Percentiles rank a stretch among this genome's conserved stretches.
Evolutionary conservation across 2,329 filamentous ascomycete species (phyloP).

Genomic region (Aspergillus flavus): DNA sequence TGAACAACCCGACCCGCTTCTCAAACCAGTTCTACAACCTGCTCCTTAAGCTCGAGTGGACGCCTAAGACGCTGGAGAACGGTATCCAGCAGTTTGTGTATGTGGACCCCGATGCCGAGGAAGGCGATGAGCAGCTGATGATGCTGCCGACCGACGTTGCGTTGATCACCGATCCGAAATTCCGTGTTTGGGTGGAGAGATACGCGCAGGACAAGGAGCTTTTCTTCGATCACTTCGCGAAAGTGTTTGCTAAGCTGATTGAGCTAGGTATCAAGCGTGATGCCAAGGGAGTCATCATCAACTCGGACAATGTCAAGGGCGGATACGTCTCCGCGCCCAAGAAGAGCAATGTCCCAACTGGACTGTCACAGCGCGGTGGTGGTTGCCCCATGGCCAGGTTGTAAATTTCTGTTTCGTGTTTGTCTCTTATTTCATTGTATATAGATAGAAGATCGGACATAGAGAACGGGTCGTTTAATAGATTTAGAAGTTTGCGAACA

Average conservation of each 20-base stretch:
- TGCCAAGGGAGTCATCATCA: slow-evolving; percentile 54
- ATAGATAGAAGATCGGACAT: slow-evolving; percentile 8
- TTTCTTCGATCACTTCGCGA: slow-evolving; percentile 63
- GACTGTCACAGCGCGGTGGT: slow-evolving; percentile 21
- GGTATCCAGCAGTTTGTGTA: slow-evolving; percentile 62
- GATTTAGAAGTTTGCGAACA: slow-evolving; percentile 5
- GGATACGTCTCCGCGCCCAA: slow-evolving; percentile 61
- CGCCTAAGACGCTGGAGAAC: slow-evolving; percentile 55
- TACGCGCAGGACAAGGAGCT: slow-evolving; percentile 64
- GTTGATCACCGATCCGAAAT: slow-evolving; percentile 56
- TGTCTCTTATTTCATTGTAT: slow-evolving; percentile 13
- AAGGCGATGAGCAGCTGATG: slow-evolving; percentile 60
- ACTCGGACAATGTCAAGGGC: slow-evolving; percentile 60
- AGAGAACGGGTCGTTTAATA: slow-evolving; percentile 10
- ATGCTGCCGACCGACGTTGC: slow-evolving; percentile 68
- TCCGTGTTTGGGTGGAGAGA: slow-evolving; percentile 58
- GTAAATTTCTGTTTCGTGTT: slow-evolving; percentile 20
- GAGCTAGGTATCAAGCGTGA: slow-evolving; percentile 64
- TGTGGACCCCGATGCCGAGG: slow-evolving; percentile 57
- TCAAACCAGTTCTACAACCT: slow-evolving; percentile 61
- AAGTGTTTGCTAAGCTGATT: slow-evolving; percentile 62
- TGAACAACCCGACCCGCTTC: slow-evolving; percentile 61
- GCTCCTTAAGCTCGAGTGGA: slow-evolving; percentile 56
- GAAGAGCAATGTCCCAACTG: slow-evolving; percentile 50
- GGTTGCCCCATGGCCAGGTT: slow-evolving; percentile 28